Conservation (phyloP, 2,329 filamentous ascomycete species). For the Aureobasidium zeae region DNA sequence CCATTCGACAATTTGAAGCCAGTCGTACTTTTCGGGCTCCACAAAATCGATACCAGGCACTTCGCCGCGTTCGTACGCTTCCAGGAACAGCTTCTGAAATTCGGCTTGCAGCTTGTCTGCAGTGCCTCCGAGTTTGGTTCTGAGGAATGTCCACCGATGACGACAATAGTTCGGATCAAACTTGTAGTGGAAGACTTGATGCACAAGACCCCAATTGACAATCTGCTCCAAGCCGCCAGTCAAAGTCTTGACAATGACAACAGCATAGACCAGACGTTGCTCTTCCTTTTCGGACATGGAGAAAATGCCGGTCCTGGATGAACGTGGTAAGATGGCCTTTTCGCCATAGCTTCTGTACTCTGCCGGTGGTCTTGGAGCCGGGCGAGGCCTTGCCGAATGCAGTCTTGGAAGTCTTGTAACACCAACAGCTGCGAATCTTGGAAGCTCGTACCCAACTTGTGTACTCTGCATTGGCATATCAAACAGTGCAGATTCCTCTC, state of each 20-base stretch:
- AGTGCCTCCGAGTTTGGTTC: slow-evolving; percentile 18
- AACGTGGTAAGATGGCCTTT: slow-evolving; percentile 7
- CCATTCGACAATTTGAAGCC: slow-evolving; percentile 59
- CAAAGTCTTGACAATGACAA: slow-evolving; percentile 26
- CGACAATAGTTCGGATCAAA: slow-evolving; percentile 31
- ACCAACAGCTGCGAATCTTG: slow-evolving; percentile 10
- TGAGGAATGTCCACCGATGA: slow-evolving; percentile 30
- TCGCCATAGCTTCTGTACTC: slow-evolving; percentile 10
- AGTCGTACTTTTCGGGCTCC: slow-evolving; percentile 56
- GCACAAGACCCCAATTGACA: slow-evolving; percentile 35
- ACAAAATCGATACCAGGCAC: slow-evolving; percentile 56
- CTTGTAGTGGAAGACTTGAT: slow-evolving; percentile 31
- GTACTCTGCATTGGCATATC: not conserved
- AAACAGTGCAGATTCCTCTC: slow-evolving; percentile 10
- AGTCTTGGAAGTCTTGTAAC: slow-evolving; percentile 10
- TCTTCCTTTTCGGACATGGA: slow-evolving; percentile 21
- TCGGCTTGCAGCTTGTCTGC: slow-evolving; percentile 47
- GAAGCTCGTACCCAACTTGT: slow-evolving; percentile 3
- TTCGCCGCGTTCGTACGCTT: slow-evolving; percentile 55
- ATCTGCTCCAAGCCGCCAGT: slow-evolving; percentile 30
- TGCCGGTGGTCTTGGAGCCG: slow-evolving; percentile 4
- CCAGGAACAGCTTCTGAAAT: slow-evolving; percentile 57
- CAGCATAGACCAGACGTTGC: slow-evolving; percentile 25
- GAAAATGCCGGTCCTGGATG: slow-evolving; percentile 16
- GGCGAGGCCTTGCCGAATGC: slow-evolving; percentile 7